phyloP scores from a whole-genome alignment of 495 filamentous ascomycete species.

The Talaromyces nanjingensis region DNA sequence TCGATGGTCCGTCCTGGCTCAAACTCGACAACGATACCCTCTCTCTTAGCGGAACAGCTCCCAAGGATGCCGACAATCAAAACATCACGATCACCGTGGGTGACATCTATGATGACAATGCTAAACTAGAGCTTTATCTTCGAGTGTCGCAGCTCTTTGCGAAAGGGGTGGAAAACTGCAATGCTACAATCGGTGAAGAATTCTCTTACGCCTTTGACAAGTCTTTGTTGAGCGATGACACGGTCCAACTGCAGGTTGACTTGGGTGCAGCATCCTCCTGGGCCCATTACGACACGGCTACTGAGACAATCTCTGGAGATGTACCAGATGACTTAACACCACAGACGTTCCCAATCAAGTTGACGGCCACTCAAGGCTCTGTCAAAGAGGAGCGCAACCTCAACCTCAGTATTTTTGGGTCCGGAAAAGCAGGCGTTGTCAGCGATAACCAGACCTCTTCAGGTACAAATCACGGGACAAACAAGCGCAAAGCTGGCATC shows the following conservation, averaged over 20 bases:
- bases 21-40: constrained; percentile 57
- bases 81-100: constrained; percentile 60
- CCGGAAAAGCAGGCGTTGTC: constrained; percentile 7
- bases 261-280: constrained; percentile 50
- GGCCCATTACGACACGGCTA: constrained; percentile 57
- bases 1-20: constrained; percentile 62
- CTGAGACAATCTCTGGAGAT: constrained; percentile 52
- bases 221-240: constrained; percentile 42
- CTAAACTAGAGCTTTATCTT: constrained; percentile 58
- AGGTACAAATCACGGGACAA: constrained; percentile 10
- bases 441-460: constrained; percentile 17
- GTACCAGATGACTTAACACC: constrained; percentile 46
- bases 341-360: constrained; percentile 34
- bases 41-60: constrained; percentile 57
- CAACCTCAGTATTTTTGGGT: constrained; percentile 39
- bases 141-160: constrained; percentile 43
- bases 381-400: constrained; percentile 42
- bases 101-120: constrained; percentile 57
- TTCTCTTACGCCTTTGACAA: constrained; percentile 59
- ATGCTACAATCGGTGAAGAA: constrained; percentile 53
- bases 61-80: constrained; percentile 42
- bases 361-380: constrained; percentile 44
- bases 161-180: constrained; percentile 33
- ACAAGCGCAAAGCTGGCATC: constrained; percentile 30
- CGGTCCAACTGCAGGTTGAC: constrained; percentile 48